Base-by-base conservation (phyloP, 257 asterid species). In the Fraxinus quadrangulata region DNA sequence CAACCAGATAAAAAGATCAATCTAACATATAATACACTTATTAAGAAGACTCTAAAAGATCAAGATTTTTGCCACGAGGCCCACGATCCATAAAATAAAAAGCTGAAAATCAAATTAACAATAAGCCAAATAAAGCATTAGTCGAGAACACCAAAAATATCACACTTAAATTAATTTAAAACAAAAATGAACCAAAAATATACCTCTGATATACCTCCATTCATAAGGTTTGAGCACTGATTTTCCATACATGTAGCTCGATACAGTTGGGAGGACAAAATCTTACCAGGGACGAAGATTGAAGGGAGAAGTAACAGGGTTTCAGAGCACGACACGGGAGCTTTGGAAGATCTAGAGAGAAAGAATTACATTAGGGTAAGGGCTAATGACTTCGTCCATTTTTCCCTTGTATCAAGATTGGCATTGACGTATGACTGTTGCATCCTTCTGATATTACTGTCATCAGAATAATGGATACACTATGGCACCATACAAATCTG, bases 151-250 rank as follows among this genome's bases (percentile, higher is more conserved):
- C 2, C 23, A 49, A 47, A 13, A 6, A 42, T 4, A 30, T 63
- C 2, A 31, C 63, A 67, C 63, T 59, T 31, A 24, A 72, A 79
- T 28, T 59, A 54, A 19, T 3, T 9, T 0, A n/a, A 77, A 75
- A 34, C 80, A 31, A 31, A 36, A 36, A 36, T 5, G 33, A 73
- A 75, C 70, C 17, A 26, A 68, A 13, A 37, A n/a, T n/a, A n/a
- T n/a, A n/a, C n/a, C n/a, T n/a, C n/a, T n/a, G n/a, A 66, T 19
- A 33, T 78, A 92, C 99, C 98, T 91, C 98, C 98, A 96, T 4
- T 90, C 95, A 65, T 83, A 96, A 68, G 98, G 96, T 65, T 70
- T 85, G 80, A 96, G 92, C 80, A 54, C 78, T 75, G 95, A 88
- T 68, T 49, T 83, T 12, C 88, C 85, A 83, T 96, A 96, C 5